Evolutionary conservation across 2,329 filamentous ascomycete genomes (phyloP).

Genomic region (Clonostachys rosea): DNA sequence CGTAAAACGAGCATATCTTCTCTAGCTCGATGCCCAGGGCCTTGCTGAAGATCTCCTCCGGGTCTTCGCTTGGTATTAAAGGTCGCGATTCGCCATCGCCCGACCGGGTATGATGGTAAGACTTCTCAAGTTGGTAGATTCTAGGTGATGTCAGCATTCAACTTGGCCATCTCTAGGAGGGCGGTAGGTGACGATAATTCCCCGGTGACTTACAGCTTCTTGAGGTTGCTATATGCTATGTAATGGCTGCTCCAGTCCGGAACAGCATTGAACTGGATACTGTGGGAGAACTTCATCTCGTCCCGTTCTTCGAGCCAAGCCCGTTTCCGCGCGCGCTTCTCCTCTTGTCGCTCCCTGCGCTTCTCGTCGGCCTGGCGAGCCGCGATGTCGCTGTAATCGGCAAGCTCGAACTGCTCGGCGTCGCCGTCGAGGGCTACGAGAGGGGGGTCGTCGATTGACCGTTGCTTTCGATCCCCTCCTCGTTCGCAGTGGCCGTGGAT

Average conservation of each 20-base stretch:
- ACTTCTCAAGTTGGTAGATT: constrained; percentile 93
- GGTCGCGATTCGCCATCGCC: constrained; percentile 81
- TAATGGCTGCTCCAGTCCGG: constrained; percentile 99
- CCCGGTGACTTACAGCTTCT: constrained; percentile 73
- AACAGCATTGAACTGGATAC: constrained; percentile 98
- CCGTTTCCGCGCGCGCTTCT: constrained; percentile 59
- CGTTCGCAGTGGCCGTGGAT: constrained; percentile 15
- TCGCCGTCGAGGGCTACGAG: constrained; percentile 3
- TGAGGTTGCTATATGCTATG: constrained; percentile 96
- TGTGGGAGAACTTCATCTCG: constrained; percentile 99
- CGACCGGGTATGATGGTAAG: constrained; percentile 57
- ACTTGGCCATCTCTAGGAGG: background rate
- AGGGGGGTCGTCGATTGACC: background rate
- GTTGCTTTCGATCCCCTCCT: constrained; percentile 24
- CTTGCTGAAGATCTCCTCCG: constrained; percentile 76
- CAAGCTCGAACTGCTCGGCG: constrained; percentile 31
- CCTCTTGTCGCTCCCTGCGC: constrained; percentile 22
- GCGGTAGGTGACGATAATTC: background rate
- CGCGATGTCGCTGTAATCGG: constrained; percentile 27
- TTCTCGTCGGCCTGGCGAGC: constrained; percentile 18
- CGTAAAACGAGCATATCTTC: constrained; percentile 90
- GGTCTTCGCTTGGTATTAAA: constrained; percentile 68
- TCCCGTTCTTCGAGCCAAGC: constrained; percentile 66
- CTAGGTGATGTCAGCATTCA: constrained; percentile 33
- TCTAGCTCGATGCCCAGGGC: constrained; percentile 86